Evolutionary conservation across 495 filamentous ascomycete species (phyloP).

Genomic region (Lichenothelia convexa): DNA sequence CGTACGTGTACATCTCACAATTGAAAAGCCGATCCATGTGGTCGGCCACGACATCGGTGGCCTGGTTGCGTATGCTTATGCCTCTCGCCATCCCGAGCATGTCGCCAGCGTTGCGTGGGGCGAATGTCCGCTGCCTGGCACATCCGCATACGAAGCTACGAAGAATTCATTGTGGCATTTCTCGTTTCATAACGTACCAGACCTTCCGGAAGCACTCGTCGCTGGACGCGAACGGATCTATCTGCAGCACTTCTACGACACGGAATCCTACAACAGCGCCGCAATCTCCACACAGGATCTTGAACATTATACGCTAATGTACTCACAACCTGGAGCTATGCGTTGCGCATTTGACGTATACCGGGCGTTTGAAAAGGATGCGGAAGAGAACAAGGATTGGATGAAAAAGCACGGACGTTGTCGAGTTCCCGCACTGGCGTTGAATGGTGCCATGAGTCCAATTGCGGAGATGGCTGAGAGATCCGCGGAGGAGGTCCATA

Average conservation of each 20-base stretch:
- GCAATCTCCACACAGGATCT: slow-evolving; percentile 20
- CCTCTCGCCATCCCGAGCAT: slow-evolving; percentile 13
- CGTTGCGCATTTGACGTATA: slow-evolving; percentile 23
- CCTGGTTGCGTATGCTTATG: slow-evolving; percentile 27
- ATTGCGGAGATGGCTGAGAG: neutral
- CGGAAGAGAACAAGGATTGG: slow-evolving; percentile 15
- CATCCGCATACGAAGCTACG: slow-evolving; percentile 13
- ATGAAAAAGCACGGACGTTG: neutral
- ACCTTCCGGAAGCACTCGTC: slow-evolving; percentile 25
- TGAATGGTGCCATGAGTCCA: neutral
- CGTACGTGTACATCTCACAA: slow-evolving; percentile 12
- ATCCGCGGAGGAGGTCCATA: slow-evolving; percentile 3
- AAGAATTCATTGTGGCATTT: slow-evolving; percentile 25
- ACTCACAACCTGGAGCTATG: slow-evolving; percentile 25
- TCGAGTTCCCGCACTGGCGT: neutral
- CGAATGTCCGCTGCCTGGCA: slow-evolving; percentile 28
- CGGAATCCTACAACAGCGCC: slow-evolving; percentile 19
- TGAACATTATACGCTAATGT: slow-evolving; percentile 22
- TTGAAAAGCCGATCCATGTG: slow-evolving; percentile 23
- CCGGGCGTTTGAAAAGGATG: slow-evolving; percentile 26
- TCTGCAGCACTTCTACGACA: slow-evolving; percentile 28
- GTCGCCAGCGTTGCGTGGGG: slow-evolving; percentile 25
- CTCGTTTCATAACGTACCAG: slow-evolving; percentile 25
- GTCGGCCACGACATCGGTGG: slow-evolving; percentile 31
- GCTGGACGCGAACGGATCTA: slow-evolving; percentile 26